Conservation (phyloP, 805 yeast genomes). For the Ogataea henricii region DNA sequence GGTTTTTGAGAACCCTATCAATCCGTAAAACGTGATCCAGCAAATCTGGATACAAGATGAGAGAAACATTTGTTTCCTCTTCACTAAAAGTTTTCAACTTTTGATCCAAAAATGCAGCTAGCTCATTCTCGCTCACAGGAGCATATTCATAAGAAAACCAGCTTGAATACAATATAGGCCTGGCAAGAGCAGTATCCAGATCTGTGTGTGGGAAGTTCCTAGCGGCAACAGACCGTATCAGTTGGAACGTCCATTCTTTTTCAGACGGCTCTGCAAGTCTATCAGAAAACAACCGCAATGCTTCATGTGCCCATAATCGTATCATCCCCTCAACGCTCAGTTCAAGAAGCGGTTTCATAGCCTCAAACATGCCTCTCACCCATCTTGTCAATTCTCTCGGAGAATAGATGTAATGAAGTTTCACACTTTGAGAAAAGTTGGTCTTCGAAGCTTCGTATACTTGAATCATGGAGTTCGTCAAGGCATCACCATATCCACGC, state of each 20-base stretch:
- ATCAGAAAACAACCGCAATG: slow-evolving; percentile 74
- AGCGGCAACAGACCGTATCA: slow-evolving; percentile 37
- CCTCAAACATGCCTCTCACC: slow-evolving; percentile 68
- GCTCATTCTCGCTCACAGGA: slow-evolving; percentile 50
- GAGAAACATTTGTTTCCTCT: slow-evolving; percentile 64
- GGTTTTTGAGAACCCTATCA: slow-evolving; percentile 79
- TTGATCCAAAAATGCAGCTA: slow-evolving; percentile 58
- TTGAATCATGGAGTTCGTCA: slow-evolving; percentile 68
- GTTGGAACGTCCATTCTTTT: slow-evolving; percentile 47
- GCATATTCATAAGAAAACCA: slow-evolving; percentile 72
- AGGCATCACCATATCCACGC: slow-evolving; percentile 49
- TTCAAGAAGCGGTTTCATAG: slow-evolving; percentile 24
- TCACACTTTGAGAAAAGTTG: slow-evolving; percentile 40
- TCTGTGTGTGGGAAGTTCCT: slow-evolving; percentile 51
- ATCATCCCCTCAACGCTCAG: slow-evolving; percentile 47
- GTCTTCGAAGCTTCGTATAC: slow-evolving; percentile 51
- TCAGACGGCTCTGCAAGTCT: slow-evolving; percentile 54
- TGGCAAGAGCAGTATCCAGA: slow-evolving; percentile 35
- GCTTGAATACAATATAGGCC: slow-evolving; percentile 66
- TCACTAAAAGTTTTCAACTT: slow-evolving; percentile 73
- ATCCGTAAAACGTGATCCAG: slow-evolving; percentile 75
- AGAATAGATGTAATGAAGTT: slow-evolving; percentile 71
- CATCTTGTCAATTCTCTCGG: slow-evolving; percentile 93
- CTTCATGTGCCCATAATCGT: slow-evolving; percentile 81
- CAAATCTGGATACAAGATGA: slow-evolving; percentile 68